phyloP scores from a whole-genome alignment of 208 protist genomes.

The Crithidia bombi region DNA sequence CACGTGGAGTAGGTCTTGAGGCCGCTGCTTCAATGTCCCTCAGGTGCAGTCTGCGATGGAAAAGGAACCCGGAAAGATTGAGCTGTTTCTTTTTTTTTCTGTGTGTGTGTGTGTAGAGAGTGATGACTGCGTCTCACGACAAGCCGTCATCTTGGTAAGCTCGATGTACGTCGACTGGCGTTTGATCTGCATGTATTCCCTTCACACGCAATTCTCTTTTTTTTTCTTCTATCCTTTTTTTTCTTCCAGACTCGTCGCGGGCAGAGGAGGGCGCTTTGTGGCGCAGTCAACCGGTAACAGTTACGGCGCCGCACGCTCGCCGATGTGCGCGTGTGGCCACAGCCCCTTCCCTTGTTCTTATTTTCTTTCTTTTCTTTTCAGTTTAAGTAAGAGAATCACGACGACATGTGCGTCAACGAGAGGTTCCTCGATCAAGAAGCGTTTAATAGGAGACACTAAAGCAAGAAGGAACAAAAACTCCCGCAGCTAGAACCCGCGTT shows the following conservation, averaged over 20 bases:
- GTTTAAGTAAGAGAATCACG: too few species aligned
- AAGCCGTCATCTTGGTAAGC: conserved; percentile 13
- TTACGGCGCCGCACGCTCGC: conserved; percentile 11
- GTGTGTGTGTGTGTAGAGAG: too few species aligned
- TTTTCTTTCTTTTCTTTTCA: conserved; percentile 2
- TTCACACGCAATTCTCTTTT: conserved; percentile 6
- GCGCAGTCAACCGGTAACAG: conserved; percentile 37
- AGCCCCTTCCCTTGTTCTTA: neutral
- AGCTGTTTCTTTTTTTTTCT: too few species aligned
- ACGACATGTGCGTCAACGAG: too few species aligned
- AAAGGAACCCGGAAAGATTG: too few species aligned
- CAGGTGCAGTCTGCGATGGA: too few species aligned
- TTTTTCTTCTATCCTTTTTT: conserved; percentile 18
- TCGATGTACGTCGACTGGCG: neutral
- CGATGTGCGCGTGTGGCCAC: too few species aligned
- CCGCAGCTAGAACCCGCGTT: too few species aligned
- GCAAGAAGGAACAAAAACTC: too few species aligned
- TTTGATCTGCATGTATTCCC: neutral
- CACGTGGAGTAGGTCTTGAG: conserved; percentile 43
- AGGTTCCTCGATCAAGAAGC: too few species aligned
- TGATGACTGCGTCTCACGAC: neutral
- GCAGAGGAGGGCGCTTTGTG: neutral
- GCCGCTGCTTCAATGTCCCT: neutral
- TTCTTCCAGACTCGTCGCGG: neutral
- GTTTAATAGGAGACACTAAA: too few species aligned